Evolutionary conservation across 2,329 filamentous ascomycete genomes (phyloP).

Genomic region (Furcasterigmium furcatum): DNA sequence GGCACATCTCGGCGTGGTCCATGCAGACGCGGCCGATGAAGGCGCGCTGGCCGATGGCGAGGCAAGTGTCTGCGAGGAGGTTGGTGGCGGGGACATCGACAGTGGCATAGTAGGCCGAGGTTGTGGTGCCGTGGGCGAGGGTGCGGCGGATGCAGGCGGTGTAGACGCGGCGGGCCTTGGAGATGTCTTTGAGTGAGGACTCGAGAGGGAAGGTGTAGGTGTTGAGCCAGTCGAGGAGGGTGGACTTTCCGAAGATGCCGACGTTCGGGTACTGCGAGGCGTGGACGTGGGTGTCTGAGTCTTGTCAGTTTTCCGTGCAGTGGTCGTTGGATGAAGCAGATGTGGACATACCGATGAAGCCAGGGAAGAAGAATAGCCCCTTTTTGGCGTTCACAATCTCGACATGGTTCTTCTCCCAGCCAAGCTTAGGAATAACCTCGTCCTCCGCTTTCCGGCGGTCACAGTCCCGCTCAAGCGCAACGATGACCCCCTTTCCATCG

Average conservation of each 20-base stretch:
- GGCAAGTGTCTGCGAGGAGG: conserved; percentile 79
- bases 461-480: conserved; percentile 37
- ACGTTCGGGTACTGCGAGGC: conserved; percentile 93
- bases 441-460: conserved; percentile 23
- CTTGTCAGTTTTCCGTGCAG: neutral
- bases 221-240: conserved; percentile 88
- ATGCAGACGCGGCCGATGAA: conserved; percentile 95
- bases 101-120: conserved; percentile 92
- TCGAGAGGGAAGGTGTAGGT: conserved; percentile 96
- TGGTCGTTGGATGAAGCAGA: neutral
- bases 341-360: conserved; percentile 64
- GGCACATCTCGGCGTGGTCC: conserved; percentile 66
- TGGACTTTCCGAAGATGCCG: conserved; percentile 90
- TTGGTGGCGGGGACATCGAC: conserved; percentile 87
- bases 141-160: conserved; percentile 74
- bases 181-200: conserved; percentile 62
- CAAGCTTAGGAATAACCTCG: conserved; percentile 34
- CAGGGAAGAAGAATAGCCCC: conserved; percentile 77
- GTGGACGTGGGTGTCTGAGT: conserved; percentile 89
- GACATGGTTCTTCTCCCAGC: conserved; percentile 39
- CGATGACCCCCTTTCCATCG: conserved; percentile 46
- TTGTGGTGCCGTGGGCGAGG: conserved; percentile 87
- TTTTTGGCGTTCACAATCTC: conserved; percentile 30
- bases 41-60: conserved; percentile 77
- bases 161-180: conserved; percentile 70